Conservation (phyloP, 176 grass and related monocot genomes). For the Thalia dealbata region DNA sequence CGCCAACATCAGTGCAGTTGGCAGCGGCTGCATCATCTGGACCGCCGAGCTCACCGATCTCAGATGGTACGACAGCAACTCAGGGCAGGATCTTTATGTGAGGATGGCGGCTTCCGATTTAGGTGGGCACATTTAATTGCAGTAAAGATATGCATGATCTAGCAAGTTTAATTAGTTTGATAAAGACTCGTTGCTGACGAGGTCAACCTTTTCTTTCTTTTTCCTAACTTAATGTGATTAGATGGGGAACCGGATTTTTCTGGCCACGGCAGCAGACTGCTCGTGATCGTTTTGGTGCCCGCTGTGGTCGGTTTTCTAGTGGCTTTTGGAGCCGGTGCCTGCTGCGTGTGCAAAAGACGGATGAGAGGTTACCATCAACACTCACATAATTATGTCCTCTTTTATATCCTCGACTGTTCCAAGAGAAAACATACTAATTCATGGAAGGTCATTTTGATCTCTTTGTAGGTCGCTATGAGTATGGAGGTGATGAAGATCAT, state of each 20-base stretch:
- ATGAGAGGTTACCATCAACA: not conserved
- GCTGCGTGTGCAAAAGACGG: not conserved
- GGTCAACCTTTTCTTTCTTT: too few relatives aligned
- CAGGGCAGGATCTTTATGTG: slow-evolving; percentile 10
- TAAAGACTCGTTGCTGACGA: too few relatives aligned
- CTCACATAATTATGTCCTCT: too few relatives aligned
- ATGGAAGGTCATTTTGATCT: too few relatives aligned
- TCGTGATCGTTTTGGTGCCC: not conserved
- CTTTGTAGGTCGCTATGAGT: too few relatives aligned
- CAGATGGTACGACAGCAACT: not conserved
- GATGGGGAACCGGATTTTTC: not conserved
- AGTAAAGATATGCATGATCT: not conserved
- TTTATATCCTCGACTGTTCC: too few relatives aligned
- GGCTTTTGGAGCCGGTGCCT: not conserved
- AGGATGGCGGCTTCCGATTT: slow-evolving; percentile 7
- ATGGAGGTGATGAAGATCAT: not conserved
- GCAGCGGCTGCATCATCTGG: slow-evolving; percentile 1
- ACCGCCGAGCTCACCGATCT: slow-evolving; percentile 4
- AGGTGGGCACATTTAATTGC: not conserved
- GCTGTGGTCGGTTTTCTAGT: not conserved
- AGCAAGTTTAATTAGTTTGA: too few relatives aligned
- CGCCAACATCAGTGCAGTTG: not conserved
- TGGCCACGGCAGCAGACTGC: not conserved
- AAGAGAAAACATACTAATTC: too few relatives aligned
- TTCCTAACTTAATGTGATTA: too few relatives aligned